Evolutionary conservation across 805 yeast genomes (phyloP).

Genomic region (Ogataea neopini): DNA sequence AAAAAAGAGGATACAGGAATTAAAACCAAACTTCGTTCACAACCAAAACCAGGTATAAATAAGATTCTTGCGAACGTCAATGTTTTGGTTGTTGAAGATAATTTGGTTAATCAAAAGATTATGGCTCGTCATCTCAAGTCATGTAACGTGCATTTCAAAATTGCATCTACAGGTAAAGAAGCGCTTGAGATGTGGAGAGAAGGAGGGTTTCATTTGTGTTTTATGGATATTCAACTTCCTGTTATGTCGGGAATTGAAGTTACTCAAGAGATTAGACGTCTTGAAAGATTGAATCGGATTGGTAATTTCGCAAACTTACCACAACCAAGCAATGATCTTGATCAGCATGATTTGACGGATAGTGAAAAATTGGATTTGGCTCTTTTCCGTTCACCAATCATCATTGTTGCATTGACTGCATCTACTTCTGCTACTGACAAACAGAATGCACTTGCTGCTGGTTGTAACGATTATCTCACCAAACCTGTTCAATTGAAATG

Average conservation of each 20-base stretch:
- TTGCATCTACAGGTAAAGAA: conserved; percentile 92
- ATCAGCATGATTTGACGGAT: conserved; percentile 21
- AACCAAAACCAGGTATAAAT: conserved; percentile 42
- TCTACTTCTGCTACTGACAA: conserved; percentile 82
- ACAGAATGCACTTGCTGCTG: conserved; percentile 91
- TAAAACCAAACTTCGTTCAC: conserved; percentile 15
- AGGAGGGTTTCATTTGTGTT: conserved; percentile 91
- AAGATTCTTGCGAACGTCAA: conserved; percentile 86
- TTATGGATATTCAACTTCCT: conserved; percentile 97
- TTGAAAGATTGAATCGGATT: conserved; percentile 78
- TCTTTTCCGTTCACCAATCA: conserved; percentile 89
- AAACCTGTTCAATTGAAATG: conserved; percentile 94
- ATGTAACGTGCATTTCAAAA: conserved; percentile 78
- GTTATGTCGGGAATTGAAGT: conserved; percentile 96
- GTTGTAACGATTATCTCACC: conserved; percentile 94
- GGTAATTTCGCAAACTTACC: conserved; percentile 50
- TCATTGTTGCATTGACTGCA: conserved; percentile 95
- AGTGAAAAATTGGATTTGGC: conserved; percentile 60
- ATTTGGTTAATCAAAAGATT: conserved; percentile 89
- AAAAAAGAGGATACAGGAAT: conserved; percentile 19
- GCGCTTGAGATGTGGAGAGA: conserved; percentile 93
- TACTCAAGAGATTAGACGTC: conserved; percentile 82
- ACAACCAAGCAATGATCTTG: conserved; percentile 14
- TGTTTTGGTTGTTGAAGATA: conserved; percentile 94
- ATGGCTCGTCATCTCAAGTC: conserved; percentile 84